A percentile compares a stretch with the other conserved stretches of the same genome.
Evolutionary conservation across 257 asterid species (phyloP).

Genomic region (Jacaranda copaia): DNA sequence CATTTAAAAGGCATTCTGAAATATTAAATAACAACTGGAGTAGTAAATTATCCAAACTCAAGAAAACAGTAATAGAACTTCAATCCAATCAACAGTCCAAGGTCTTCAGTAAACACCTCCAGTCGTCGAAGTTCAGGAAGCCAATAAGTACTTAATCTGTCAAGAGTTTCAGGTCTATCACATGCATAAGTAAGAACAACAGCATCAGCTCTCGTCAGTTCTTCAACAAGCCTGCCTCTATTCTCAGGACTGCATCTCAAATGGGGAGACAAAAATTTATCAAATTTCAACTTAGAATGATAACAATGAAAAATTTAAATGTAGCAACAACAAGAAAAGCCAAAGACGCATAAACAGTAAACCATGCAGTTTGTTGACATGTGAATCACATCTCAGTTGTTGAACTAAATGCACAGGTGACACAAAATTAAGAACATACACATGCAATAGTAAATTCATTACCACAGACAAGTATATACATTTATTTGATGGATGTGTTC

Average conservation of each 20-base stretch:
- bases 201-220: conserved; percentile 85
- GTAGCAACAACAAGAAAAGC: background rate
- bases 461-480: background rate
- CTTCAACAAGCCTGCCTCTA: conserved; percentile 77
- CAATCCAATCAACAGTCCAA: conserved; percentile 20
- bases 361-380: background rate
- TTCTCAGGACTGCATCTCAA: conserved; percentile 68
- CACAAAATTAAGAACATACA: background rate
- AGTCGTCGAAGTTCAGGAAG: conserved; percentile 91
- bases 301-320: background rate
- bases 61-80: conserved; percentile 32
- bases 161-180: conserved; percentile 87
- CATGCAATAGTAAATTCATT: background rate
- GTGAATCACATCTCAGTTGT: conserved; percentile 1
- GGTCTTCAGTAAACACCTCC: conserved; percentile 64
- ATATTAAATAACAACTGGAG: background rate
- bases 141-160: conserved; percentile 94
- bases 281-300: conserved; percentile 21
- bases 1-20: conserved; percentile 19
- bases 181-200: conserved; percentile 94
- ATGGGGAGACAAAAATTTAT: conserved; percentile 9
- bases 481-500: background rate
- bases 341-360: conserved; percentile 18
- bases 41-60: conserved; percentile 2
- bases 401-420: background rate